These are phyloP conservation scores for Phytopythium montanum DNA, from an alignment of 352 stramenopile species.

Conservation along the genomic window DNA sequence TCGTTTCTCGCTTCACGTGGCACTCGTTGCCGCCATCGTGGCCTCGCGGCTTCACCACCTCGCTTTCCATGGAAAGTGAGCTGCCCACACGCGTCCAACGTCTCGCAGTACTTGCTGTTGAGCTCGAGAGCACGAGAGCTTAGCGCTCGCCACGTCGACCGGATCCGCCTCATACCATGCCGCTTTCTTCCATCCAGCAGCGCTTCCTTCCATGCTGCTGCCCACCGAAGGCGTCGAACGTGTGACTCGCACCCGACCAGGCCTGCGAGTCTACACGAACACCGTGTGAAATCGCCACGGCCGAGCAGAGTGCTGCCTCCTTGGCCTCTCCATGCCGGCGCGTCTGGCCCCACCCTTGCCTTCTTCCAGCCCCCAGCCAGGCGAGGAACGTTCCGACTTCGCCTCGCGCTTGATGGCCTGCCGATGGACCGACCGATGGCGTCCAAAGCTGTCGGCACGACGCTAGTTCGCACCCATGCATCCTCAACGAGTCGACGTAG, in stretches of 20 bases:
- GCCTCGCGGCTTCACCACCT: background rate
- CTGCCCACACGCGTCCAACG: background rate
- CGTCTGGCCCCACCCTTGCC: background rate
- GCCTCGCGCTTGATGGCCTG: background rate
- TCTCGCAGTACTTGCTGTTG: background rate
- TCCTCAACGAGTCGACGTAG: conserved; percentile 1
- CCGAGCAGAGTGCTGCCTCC: background rate
- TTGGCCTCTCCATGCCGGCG: background rate
- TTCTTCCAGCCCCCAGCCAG: background rate
- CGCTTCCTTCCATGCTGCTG: background rate
- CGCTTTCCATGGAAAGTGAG: conserved; percentile 1
- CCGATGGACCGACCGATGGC: background rate
- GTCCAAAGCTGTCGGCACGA: too few species aligned
- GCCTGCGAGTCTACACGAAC: background rate
- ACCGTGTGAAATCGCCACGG: background rate
- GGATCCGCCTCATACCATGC: background rate
- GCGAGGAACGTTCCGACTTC: background rate
- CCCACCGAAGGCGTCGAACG: background rate
- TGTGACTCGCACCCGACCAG: background rate
- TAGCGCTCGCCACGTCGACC: background rate
- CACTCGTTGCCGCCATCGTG: background rate
- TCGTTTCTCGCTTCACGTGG: background rate
- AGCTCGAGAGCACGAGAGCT: background rate
- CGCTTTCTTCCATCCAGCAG: background rate
- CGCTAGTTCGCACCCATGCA: background rate